These are phyloP conservation scores for Aspergillus intermedius DNA, from an alignment of 2,329 filamentous ascomycete species.

Conservation along the genomic window DNA sequence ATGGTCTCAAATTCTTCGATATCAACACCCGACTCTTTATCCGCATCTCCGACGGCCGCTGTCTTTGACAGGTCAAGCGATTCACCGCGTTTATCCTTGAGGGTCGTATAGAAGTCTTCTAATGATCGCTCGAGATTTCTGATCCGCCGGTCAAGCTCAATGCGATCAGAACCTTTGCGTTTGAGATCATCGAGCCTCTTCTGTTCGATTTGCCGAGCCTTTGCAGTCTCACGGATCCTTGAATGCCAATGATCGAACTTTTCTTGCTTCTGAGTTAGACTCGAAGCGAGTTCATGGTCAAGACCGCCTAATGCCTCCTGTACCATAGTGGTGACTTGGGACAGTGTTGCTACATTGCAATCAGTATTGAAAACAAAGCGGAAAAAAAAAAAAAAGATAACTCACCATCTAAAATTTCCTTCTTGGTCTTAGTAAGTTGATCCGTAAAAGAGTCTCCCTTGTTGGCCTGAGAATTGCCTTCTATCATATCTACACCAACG, in stretches of 20 bases:
- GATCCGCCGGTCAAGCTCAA: conserved; percentile 62
- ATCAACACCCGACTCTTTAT: conserved; percentile 35
- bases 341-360: conserved; percentile 27
- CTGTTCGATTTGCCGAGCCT: conserved; percentile 69
- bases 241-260: conserved; percentile 75
- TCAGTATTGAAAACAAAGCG: conserved; percentile 27
- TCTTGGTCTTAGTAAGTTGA: conserved; percentile 40
- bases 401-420: conserved; percentile 41
- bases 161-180: conserved; percentile 56
- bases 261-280: conserved; percentile 76
- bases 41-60: conserved; percentile 43
- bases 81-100: conserved; percentile 44
- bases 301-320: conserved; percentile 75
- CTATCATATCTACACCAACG: conserved; percentile 63
- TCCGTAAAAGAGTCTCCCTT: conserved; percentile 37
- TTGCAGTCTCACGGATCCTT: conserved; percentile 72
- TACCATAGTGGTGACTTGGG: conserved; percentile 55
- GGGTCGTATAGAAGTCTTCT: conserved; percentile 58
- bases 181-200: conserved; percentile 66
- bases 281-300: conserved; percentile 69
- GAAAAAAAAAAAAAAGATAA: background rate
- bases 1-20: conserved; percentile 28
- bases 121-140: conserved; percentile 69
- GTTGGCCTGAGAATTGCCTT: conserved; percentile 41
- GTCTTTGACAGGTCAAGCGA: conserved; percentile 41